phyloP scores from a whole-genome alignment of 2,329 filamentous ascomycete species.

The Colletotrichum tamarilloi region DNA sequence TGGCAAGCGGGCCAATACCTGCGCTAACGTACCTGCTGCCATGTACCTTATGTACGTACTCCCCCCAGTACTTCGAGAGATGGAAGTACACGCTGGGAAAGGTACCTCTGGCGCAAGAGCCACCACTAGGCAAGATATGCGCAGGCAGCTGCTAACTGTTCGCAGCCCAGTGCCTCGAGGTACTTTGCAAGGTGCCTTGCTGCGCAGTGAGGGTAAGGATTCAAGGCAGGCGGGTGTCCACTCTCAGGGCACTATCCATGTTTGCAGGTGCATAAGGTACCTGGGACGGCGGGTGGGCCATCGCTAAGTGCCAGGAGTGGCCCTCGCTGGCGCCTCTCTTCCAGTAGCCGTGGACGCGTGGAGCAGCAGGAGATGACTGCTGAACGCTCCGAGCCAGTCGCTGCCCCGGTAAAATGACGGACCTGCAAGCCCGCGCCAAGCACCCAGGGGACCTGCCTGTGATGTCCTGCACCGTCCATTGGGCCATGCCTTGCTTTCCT shows the following conservation, averaged over 20 bases:
- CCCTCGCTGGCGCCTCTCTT: not conserved
- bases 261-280: not conserved
- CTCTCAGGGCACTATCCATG: not conserved
- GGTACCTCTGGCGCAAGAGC: not conserved
- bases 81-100: not conserved
- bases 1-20: constrained; percentile 7
- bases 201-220: too few relatives aligned
- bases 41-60: not conserved
- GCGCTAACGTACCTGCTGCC: not conserved
- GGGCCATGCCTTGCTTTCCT: not conserved
- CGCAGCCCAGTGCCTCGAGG: not conserved
- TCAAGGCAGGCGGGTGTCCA: not conserved
- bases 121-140: not conserved
- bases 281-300: constrained; percentile 3
- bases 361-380: constrained; percentile 35
- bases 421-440: not conserved
- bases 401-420: not conserved
- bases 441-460: constrained; percentile 20
- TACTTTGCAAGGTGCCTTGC: not conserved
- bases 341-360: not conserved
- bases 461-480: constrained; percentile 13
- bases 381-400: constrained; percentile 8
- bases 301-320: too few relatives aligned
- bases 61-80: too few relatives aligned
- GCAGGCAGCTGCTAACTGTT: not conserved